Evolutionary conservation across 2,329 filamentous ascomycete genomes (phyloP).

Genomic region (Neocucurbitaria cava): DNA sequence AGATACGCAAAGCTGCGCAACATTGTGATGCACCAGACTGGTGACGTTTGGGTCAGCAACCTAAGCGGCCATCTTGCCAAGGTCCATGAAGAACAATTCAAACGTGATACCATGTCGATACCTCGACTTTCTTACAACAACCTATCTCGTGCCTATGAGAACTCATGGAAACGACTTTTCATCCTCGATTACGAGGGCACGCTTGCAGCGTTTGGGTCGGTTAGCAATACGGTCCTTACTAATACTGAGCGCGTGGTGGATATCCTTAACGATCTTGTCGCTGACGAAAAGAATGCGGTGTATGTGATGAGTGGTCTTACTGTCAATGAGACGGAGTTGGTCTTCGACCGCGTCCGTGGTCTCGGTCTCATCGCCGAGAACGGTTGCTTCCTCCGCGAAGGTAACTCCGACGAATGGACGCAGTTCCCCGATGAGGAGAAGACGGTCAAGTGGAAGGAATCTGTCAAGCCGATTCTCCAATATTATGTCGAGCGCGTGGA

Average conservation of each 20-base stretch:
- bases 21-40: constrained; percentile 81
- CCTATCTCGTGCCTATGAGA: constrained; percentile 70
- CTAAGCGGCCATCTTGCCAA: constrained; percentile 74
- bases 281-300: constrained; percentile 81
- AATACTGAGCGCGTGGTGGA: constrained; percentile 87
- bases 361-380: constrained; percentile 94
- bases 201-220: constrained; percentile 83
- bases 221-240: constrained; percentile 82
- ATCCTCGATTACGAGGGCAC: constrained; percentile 95
- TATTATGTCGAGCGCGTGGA: constrained; percentile 93
- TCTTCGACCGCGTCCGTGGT: constrained; percentile 83
- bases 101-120: constrained; percentile 83
- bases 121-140: constrained; percentile 77
- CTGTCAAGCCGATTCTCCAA: constrained; percentile 80
- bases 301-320: constrained; percentile 93
- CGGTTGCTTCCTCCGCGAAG: constrained; percentile 84
- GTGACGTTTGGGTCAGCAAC: constrained; percentile 82
- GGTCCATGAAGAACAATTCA: constrained; percentile 83
- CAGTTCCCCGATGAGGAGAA: constrained; percentile 76
- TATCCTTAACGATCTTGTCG: constrained; percentile 79
- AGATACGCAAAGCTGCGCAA: constrained; percentile 78
- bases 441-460: constrained; percentile 80
- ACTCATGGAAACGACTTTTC: constrained; percentile 75
- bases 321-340: constrained; percentile 83
- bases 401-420: constrained; percentile 72